Percentiles rank a stretch among this genome's conserved stretches.
These are phyloP conservation scores for Botrytis squamosa DNA, from an alignment of 2,329 filamentous ascomycete species.

Conservation along the genomic window DNA sequence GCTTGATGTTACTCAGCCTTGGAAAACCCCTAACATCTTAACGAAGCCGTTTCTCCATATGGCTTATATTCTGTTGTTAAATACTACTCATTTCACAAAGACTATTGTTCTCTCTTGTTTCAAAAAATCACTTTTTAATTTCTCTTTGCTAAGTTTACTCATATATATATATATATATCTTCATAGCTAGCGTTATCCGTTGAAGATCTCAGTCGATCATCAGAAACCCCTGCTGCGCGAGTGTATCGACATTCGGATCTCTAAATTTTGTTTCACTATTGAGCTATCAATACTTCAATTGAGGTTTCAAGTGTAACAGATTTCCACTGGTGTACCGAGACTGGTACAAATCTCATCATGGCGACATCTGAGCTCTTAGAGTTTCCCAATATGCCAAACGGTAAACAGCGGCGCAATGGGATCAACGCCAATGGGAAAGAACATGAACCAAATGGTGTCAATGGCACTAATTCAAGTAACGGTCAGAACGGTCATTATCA, in stretches of 20 bases:
- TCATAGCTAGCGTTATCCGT: background rate
- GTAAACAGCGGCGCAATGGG: slow-evolving; percentile 3
- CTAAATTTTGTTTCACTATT: background rate
- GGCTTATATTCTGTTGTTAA: slow-evolving; percentile 13
- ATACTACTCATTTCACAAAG: slow-evolving; percentile 1
- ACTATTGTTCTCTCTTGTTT: slow-evolving; percentile 7
- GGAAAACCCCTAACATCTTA: background rate
- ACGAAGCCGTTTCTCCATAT: slow-evolving; percentile 7
- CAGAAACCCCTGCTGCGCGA: background rate
- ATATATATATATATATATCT: background rate
- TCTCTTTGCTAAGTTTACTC: background rate
- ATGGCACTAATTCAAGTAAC: background rate
- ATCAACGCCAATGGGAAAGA: background rate
- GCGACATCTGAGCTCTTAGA: slow-evolving; percentile 4
- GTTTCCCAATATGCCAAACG: background rate
- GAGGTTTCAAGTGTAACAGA: background rate
- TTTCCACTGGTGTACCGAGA: slow-evolving; percentile 5
- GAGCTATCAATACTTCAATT: background rate
- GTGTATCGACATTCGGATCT: background rate
- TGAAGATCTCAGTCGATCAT: background rate
- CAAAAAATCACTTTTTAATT: background rate
- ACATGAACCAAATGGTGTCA: background rate
- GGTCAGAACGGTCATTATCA: background rate
- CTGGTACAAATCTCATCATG: slow-evolving; percentile 10
- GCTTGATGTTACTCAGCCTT: slow-evolving; percentile 20